Conservation (phyloP, 1,284 basidiomycete species). For the Tranzscheliella williamsii region DNA sequence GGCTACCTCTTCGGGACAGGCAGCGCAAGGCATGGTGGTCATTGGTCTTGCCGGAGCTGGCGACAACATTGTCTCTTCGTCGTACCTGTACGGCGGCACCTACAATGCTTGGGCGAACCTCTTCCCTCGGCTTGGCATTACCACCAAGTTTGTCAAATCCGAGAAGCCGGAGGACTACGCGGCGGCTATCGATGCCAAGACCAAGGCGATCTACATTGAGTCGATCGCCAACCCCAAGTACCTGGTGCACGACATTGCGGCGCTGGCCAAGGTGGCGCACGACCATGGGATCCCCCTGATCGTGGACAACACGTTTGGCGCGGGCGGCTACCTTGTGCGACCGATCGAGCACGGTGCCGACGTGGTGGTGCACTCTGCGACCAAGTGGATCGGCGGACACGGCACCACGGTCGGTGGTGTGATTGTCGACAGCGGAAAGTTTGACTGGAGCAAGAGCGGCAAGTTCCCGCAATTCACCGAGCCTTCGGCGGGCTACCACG, state of each 20-base stretch:
- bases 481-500: conserved; percentile 82
- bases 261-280: conserved; percentile 77
- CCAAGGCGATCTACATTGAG: conserved; percentile 72
- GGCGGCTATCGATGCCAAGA: conserved; percentile 64
- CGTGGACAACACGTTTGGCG: conserved; percentile 89
- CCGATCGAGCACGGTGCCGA: conserved; percentile 81
- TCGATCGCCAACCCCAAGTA: conserved; percentile 82
- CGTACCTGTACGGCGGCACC: conserved; percentile 65
- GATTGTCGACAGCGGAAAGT: conserved; percentile 77
- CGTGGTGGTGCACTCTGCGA: conserved; percentile 83
- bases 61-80: conserved; percentile 77
- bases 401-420: conserved; percentile 85
- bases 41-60: conserved; percentile 70
- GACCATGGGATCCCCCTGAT: conserved; percentile 75
- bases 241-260: conserved; percentile 73
- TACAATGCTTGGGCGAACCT: conserved; percentile 80
- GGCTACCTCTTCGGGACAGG: conserved; percentile 76
- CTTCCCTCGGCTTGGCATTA: conserved; percentile 78
- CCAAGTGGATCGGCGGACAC: conserved; percentile 90
- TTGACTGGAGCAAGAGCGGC: conserved; percentile 78
- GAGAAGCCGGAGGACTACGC: conserved; percentile 71
- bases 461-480: conserved; percentile 81
- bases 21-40: conserved; percentile 77
- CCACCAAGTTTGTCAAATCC: conserved; percentile 74
- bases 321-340: conserved; percentile 74